A percentile compares a stretch with the other conserved stretches of the same genome.
These are phyloP conservation scores for Spinacia oleracea DNA, from an alignment of 179 eudicot species.

Conservation along the genomic window DNA sequence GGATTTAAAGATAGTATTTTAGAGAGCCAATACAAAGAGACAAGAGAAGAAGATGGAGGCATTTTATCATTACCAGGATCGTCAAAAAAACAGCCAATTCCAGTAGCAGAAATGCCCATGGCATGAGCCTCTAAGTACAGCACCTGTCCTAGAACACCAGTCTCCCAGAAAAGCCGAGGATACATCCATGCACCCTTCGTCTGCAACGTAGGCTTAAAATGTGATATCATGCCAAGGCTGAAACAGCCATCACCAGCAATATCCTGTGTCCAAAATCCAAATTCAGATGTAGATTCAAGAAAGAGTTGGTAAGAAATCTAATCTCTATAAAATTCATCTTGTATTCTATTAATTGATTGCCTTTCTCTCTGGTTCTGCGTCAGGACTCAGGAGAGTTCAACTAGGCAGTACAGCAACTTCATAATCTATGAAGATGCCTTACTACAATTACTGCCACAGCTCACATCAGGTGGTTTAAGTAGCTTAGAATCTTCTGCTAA, in stretches of 20 bases:
- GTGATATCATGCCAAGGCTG: slow-evolving; percentile 96
- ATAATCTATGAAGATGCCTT: not conserved
- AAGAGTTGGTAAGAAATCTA: not conserved
- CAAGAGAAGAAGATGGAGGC: not conserved
- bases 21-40: not conserved
- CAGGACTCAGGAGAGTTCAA: not conserved
- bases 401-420: not conserved
- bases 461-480: not conserved
- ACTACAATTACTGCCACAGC: not conserved
- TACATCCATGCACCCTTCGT: slow-evolving; percentile 86
- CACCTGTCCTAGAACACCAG: slow-evolving; percentile 92
- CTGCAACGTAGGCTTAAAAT: slow-evolving; percentile 62
- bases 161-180: slow-evolving; percentile 91
- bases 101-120: slow-evolving; percentile 87
- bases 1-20: not conserved
- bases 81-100: slow-evolving; percentile 95
- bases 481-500: not conserved
- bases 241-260: slow-evolving; percentile 94
- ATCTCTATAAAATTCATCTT: not conserved
- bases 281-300: slow-evolving; percentile 6
- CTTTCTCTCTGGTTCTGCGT: not conserved
- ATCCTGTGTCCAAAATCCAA: slow-evolving; percentile 46
- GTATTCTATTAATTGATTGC: not conserved
- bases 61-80: slow-evolving; percentile 64
- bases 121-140: slow-evolving; percentile 94